phyloP scores from a whole-genome alignment of 257 asterid genomes.

The Ilex aquifolium region DNA sequence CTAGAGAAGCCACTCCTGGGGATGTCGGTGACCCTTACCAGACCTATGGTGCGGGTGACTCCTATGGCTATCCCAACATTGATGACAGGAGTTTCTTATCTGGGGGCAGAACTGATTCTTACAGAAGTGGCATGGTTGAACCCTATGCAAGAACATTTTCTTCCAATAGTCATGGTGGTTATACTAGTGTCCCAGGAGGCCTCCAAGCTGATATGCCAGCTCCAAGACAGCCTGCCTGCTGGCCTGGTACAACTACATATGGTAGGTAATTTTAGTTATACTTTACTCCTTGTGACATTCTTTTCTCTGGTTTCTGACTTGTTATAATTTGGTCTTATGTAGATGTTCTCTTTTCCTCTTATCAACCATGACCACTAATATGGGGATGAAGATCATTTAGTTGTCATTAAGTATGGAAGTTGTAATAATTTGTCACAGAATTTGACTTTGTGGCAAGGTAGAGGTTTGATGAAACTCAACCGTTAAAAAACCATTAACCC shows the following conservation, averaged over 20 bases:
- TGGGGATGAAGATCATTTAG: neutral
- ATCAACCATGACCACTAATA: neutral
- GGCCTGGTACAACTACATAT: conserved; percentile 1
- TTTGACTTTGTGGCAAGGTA: neutral
- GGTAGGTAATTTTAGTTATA: conserved; percentile 10
- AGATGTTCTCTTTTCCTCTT: neutral
- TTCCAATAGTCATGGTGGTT: neutral
- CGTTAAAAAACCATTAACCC: neutral
- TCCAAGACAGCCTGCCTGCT: conserved; percentile 3
- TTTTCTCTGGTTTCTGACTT: neutral
- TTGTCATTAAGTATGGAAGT: neutral
- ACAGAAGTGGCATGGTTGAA: conserved; percentile 3
- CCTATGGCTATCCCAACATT: neutral
- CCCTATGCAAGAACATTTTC: conserved; percentile 6
- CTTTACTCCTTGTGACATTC: neutral
- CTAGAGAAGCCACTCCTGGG: conserved; percentile 7
- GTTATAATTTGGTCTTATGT: neutral
- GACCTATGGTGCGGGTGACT: conserved; percentile 6
- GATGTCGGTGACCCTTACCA: conserved; percentile 9
- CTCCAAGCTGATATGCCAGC: conserved; percentile 1
- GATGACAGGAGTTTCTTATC: neutral
- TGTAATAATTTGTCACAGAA: neutral
- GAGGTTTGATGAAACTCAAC: neutral
- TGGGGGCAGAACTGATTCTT: neutral
- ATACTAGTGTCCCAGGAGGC: conserved; percentile 7